Percentiles rank a stretch among this genome's conserved stretches.
Conservation (phyloP, 169 alveolate species). For the Eimeria sp. region DNA sequence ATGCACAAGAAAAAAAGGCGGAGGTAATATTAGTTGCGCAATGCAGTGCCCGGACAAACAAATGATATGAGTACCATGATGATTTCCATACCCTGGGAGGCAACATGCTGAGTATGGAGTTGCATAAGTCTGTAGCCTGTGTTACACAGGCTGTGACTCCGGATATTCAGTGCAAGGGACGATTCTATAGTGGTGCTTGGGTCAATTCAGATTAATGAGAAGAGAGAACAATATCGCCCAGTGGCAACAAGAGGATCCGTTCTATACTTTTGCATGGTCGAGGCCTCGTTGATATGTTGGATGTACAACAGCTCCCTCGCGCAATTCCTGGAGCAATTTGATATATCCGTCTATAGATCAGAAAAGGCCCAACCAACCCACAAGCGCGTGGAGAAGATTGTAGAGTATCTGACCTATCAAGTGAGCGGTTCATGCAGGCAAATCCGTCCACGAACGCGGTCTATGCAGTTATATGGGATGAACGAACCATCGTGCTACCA, state of each 20-base stretch:
- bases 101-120: not conserved
- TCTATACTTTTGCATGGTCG: constrained; percentile 96
- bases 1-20: constrained; percentile 88
- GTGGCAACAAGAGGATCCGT: constrained; percentile 98
- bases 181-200: not conserved
- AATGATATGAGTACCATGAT: too few relatives aligned
- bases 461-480: not conserved
- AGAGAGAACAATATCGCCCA: constrained; percentile 97
- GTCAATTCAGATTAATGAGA: constrained; percentile 94
- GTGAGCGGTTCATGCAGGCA: not conserved
- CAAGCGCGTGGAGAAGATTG: constrained; percentile 96
- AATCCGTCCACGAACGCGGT: not conserved
- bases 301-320: constrained; percentile 98
- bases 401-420: constrained; percentile 91
- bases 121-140: not conserved
- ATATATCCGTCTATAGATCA: constrained; percentile 95
- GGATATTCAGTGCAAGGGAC: not conserved
- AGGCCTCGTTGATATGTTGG: constrained; percentile 96
- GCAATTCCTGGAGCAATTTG: constrained; percentile 97
- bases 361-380: constrained; percentile 96
- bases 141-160: not conserved
- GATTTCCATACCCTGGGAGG: not conserved
- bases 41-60: not conserved
- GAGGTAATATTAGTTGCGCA: constrained; percentile 69
- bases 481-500: not conserved